Conservation (phyloP, 441 rosid genomes). For the Populus hybrid region DNA sequence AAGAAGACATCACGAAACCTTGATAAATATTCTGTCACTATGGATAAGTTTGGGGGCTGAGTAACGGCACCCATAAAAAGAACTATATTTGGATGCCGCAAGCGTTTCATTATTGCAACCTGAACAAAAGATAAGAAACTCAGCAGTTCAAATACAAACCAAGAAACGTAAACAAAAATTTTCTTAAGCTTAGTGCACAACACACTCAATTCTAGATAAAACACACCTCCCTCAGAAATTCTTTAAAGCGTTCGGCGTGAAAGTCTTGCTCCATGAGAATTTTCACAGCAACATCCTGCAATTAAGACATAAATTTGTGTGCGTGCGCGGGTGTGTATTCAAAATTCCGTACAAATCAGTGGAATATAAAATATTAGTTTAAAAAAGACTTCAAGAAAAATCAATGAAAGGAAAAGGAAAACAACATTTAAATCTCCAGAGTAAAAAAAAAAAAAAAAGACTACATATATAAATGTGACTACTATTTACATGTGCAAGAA, state of each 20-base stretch:
- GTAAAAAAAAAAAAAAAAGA: background rate
- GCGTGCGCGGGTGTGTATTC: background rate
- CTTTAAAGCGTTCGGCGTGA: constrained; percentile 80
- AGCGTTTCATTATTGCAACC: constrained; percentile 79
- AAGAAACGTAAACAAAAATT: background rate
- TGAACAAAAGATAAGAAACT: constrained; percentile 25
- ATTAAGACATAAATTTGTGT: constrained; percentile 15
- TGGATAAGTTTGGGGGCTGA: too few relatives aligned
- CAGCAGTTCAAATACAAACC: constrained; percentile 23
- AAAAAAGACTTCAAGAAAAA: background rate
- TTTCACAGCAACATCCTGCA: constrained; percentile 99
- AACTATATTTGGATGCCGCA: too few relatives aligned
- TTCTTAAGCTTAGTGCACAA: constrained; percentile 8
- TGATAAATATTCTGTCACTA: constrained; percentile 36
- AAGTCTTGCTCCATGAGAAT: constrained; percentile 99
- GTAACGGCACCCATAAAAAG: too few relatives aligned
- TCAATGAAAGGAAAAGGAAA: background rate
- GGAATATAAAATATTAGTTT: background rate
- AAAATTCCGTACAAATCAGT: background rate
- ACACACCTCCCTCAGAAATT: too few relatives aligned
- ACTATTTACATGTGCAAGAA: background rate
- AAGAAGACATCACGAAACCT: constrained; percentile 46
- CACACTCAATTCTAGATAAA: constrained; percentile 11
- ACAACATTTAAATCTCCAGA: background rate
- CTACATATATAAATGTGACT: background rate